Conservation (phyloP, 2,329 filamentous ascomycete species). For the Sphaerulina musiva region DNA sequence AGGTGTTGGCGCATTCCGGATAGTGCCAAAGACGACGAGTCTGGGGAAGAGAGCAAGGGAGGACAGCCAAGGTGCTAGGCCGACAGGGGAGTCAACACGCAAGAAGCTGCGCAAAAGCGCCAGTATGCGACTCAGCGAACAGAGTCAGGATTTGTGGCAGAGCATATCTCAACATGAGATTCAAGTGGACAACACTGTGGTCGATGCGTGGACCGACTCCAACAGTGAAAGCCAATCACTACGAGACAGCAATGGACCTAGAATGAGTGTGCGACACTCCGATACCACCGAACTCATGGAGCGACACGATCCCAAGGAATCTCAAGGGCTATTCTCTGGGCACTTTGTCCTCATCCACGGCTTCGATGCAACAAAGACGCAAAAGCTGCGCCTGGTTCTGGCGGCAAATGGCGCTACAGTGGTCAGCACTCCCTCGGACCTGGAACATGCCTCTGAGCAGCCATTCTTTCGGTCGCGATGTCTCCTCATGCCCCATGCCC, state of each 20-base stretch:
- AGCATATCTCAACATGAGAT: slow-evolving; percentile 59
- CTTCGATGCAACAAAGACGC: slow-evolving; percentile 22
- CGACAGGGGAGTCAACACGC: slow-evolving; percentile 42
- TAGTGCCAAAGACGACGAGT: slow-evolving; percentile 36
- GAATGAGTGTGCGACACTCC: not conserved
- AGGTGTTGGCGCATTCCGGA: slow-evolving; percentile 62
- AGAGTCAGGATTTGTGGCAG: slow-evolving; percentile 81
- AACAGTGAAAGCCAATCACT: slow-evolving; percentile 19
- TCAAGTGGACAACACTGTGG: slow-evolving; percentile 18
- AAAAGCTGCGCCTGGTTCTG: slow-evolving; percentile 22
- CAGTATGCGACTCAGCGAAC: slow-evolving; percentile 72
- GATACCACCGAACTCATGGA: not conserved
- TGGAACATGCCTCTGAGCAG: slow-evolving; percentile 19
- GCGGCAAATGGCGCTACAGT: slow-evolving; percentile 30
- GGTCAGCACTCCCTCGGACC: slow-evolving; percentile 20
- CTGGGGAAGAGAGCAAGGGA: slow-evolving; percentile 55
- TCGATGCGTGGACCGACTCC: slow-evolving; percentile 22
- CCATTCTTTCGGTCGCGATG: slow-evolving; percentile 17
- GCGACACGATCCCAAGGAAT: not conserved
- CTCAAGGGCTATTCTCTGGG: slow-evolving; percentile 29
- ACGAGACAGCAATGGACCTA: slow-evolving; percentile 6
- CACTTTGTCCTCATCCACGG: slow-evolving; percentile 27
- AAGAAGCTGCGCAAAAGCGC: slow-evolving; percentile 83
- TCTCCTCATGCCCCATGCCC: slow-evolving; percentile 33
- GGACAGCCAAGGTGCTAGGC: slow-evolving; percentile 25